phyloP scores from a whole-genome alignment of 306 rosid genomes.

The Myrica gale region DNA sequence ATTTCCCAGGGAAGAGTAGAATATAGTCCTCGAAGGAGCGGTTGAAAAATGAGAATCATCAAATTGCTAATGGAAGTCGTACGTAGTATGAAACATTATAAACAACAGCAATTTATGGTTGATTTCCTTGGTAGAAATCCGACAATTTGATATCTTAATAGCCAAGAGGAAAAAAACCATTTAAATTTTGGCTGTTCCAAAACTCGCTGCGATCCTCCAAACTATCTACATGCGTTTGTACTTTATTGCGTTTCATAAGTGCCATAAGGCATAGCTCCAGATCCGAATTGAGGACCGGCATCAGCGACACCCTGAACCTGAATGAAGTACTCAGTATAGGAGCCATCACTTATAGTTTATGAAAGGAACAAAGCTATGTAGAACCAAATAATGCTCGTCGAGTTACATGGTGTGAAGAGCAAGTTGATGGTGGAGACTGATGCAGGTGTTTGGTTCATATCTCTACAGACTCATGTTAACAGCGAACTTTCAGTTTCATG shows the following conservation, averaged over 20 bases:
- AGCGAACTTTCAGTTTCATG: not conserved
- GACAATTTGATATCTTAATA: not conserved
- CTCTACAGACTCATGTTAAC: not conserved
- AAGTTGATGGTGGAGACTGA: not conserved
- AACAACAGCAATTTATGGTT: not conserved
- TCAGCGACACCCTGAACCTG: slow-evolving; percentile 52
- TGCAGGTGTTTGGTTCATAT: too few relatives aligned
- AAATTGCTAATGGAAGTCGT: too few relatives aligned
- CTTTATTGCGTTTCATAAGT: slow-evolving; percentile 36
- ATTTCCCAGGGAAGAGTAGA: too few relatives aligned
- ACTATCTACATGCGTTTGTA: slow-evolving; percentile 37
- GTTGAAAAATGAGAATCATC: too few relatives aligned
- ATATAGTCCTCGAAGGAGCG: too few relatives aligned
- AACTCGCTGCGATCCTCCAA: slow-evolving; percentile 32
- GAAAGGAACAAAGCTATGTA: not conserved
- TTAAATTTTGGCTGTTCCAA: slow-evolving; percentile 9
- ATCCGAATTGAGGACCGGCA: slow-evolving; percentile 38
- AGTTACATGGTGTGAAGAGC: not conserved
- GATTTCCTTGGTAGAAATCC: not conserved
- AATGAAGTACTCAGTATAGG: slow-evolving; percentile 19
- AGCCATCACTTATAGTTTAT: slow-evolving; percentile 3
- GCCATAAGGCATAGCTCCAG: slow-evolving; percentile 36
- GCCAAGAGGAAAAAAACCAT: not conserved
- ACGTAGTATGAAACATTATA: not conserved
- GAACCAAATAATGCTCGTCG: not conserved